Percentiles rank a stretch among this genome's conserved stretches.
Evolutionary conservation across 2,329 filamentous ascomycete species (phyloP).

Genomic region (Talaromyces albobiverticillius): DNA sequence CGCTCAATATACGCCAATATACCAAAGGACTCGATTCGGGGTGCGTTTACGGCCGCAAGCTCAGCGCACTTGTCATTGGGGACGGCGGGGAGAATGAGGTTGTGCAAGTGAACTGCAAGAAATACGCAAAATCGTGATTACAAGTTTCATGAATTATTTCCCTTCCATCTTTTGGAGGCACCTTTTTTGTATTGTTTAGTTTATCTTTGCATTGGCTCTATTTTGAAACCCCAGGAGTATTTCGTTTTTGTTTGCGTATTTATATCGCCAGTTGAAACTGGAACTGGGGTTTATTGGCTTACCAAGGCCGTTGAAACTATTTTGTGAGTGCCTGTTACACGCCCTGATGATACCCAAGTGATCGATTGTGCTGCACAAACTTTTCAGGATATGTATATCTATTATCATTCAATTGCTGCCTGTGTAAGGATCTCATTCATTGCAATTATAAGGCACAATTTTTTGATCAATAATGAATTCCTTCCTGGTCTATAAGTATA

Average conservation of each 20-base stretch:
- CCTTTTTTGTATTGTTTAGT: neutral
- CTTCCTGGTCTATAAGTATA: neutral
- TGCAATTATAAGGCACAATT: neutral
- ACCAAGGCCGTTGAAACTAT: neutral
- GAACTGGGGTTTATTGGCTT: neutral
- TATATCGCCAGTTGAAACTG: neutral
- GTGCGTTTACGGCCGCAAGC: slow-evolving; percentile 70
- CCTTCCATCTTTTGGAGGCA: neutral
- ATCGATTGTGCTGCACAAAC: neutral
- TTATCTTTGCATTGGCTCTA: neutral
- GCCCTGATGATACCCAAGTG: slow-evolving; percentile 3
- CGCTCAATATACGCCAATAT: slow-evolving; percentile 65
- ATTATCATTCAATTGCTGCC: neutral
- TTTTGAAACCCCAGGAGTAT: neutral
- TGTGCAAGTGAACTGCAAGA: slow-evolving; percentile 43
- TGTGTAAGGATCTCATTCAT: neutral
- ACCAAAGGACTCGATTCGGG: slow-evolving; percentile 83
- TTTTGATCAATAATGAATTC: neutral
- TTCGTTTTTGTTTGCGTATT: neutral
- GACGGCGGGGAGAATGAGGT: slow-evolving; percentile 45
- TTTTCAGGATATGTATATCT: neutral
- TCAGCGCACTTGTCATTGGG: slow-evolving; percentile 76
- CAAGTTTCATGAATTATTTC: neutral
- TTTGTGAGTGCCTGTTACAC: neutral
- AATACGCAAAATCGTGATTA: slow-evolving; percentile 23